Evolutionary conservation across 2,329 filamentous ascomycete genomes (phyloP).

Genomic region (Fonsecaea monophora): DNA sequence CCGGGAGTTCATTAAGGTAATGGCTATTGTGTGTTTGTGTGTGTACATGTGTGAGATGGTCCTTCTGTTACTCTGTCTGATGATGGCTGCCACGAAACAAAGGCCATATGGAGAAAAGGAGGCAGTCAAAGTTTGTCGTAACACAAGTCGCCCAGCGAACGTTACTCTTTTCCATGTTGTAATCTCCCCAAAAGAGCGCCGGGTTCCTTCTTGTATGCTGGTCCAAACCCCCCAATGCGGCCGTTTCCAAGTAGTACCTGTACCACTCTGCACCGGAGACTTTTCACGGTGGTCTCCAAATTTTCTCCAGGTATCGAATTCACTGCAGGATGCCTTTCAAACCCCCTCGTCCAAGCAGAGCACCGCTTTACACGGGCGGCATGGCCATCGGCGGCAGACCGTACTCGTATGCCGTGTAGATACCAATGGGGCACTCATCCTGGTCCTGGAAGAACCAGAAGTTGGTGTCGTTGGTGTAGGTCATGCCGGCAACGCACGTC

Average conservation of each 20-base stretch:
- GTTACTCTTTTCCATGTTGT: background rate
- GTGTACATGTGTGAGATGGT: background rate
- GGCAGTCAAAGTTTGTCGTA: background rate
- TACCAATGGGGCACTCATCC: conserved; percentile 50
- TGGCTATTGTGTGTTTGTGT: background rate
- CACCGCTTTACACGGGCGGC: conserved; percentile 4
- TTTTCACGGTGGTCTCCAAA: background rate
- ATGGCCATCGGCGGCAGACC: conserved; percentile 31
- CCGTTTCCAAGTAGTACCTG: background rate
- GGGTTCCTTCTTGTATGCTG: background rate
- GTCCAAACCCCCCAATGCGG: background rate
- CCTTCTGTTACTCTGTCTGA: background rate
- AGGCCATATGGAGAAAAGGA: background rate
- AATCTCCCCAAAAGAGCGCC: background rate
- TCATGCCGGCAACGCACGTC: conserved; percentile 44
- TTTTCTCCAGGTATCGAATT: background rate
- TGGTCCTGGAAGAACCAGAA: conserved; percentile 71
- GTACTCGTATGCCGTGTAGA: conserved; percentile 40
- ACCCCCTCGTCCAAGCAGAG: background rate
- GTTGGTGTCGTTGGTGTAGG: conserved; percentile 57
- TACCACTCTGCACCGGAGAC: background rate
- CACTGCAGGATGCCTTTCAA: background rate
- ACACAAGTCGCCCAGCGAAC: conserved; percentile 1
- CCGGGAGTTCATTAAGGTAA: background rate
- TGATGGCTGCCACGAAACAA: background rate